Evolutionary conservation across 306 rosid genomes (phyloP).

Genomic region (Malus domestica): DNA sequence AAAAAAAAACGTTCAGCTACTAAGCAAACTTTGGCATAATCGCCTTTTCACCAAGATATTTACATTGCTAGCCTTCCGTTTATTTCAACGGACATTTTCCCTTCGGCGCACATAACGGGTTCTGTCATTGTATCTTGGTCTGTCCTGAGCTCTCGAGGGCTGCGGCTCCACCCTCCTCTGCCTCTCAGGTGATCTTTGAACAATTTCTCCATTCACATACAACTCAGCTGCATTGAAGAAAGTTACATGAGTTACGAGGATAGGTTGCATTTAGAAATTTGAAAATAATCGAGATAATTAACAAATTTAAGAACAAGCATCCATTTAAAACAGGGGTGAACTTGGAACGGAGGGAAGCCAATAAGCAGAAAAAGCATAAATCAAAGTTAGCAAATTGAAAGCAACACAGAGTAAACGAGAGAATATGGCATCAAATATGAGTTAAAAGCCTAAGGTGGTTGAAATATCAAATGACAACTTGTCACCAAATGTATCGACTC

Average conservation of each 20-base stretch:
- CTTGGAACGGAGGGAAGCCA: neutral
- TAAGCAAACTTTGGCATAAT: neutral
- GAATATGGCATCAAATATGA: neutral
- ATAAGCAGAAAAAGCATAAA: neutral
- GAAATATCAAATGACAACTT: neutral
- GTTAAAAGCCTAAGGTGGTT: neutral
- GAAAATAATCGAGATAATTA: neutral
- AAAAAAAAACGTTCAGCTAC: neutral
- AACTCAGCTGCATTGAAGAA: constrained; percentile 62
- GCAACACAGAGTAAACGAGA: neutral
- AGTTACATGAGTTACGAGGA: neutral
- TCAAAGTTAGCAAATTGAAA: neutral
- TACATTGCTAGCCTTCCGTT: constrained; percentile 17
- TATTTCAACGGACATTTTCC: constrained; percentile 54
- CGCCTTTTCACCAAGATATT: constrained; percentile 1
- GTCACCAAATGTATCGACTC: constrained; percentile 30
- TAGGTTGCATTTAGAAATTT: neutral
- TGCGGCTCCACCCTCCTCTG: constrained; percentile 97
- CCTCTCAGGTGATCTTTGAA: constrained; percentile 88
- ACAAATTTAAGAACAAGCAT: neutral
- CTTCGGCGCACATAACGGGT: constrained; percentile 68
- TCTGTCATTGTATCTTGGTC: constrained; percentile 87
- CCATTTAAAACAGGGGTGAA: neutral
- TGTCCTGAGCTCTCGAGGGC: constrained; percentile 74
- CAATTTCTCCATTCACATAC: constrained; percentile 88